Evolutionary conservation across 176 grass and related monocot species (phyloP).

Genomic region (Triticum timopheevii): DNA sequence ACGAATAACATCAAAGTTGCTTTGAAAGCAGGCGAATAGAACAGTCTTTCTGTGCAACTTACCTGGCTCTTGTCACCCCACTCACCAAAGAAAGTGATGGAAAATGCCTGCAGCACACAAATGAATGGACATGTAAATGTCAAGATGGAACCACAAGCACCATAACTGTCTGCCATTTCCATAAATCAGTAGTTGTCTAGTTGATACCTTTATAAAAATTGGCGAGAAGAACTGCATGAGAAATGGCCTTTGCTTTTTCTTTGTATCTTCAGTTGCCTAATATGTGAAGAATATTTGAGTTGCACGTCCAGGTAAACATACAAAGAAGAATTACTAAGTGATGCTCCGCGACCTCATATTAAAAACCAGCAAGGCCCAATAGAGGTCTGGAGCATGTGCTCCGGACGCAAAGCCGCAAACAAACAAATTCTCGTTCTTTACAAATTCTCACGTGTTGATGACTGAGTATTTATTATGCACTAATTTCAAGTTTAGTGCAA

Average conservation of each 20-base stretch:
- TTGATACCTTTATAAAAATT: slow-evolving; percentile 89
- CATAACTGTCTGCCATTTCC: background rate
- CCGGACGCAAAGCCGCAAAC: background rate
- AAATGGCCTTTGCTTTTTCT: slow-evolving; percentile 84
- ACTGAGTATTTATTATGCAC: background rate
- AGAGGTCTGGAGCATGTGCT: background rate
- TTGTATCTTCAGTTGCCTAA: slow-evolving; percentile 77
- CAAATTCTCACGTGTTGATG: background rate
- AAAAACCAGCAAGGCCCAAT: background rate
- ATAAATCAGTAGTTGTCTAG: slow-evolving; percentile 16
- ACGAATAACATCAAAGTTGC: slow-evolving; percentile 11
- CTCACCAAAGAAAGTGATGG: slow-evolving; percentile 97
- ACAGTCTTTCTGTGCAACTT: slow-evolving; percentile 20
- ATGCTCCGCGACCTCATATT: background rate
- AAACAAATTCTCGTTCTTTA: background rate
- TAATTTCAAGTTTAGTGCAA: background rate
- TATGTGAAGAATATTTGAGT: slow-evolving; percentile 18
- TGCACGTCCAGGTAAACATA: background rate
- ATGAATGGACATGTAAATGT: slow-evolving; percentile 21
- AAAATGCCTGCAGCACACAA: slow-evolving; percentile 76
- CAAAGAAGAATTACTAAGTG: background rate
- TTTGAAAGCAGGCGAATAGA: slow-evolving; percentile 1
- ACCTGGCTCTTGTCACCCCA: slow-evolving; percentile 99
- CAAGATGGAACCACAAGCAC: slow-evolving; percentile 1
- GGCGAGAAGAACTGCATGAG: slow-evolving; percentile 89